These are phyloP conservation scores for Camelina neglecta DNA, from an alignment of 345 rosid species.

Conservation along the genomic window DNA sequence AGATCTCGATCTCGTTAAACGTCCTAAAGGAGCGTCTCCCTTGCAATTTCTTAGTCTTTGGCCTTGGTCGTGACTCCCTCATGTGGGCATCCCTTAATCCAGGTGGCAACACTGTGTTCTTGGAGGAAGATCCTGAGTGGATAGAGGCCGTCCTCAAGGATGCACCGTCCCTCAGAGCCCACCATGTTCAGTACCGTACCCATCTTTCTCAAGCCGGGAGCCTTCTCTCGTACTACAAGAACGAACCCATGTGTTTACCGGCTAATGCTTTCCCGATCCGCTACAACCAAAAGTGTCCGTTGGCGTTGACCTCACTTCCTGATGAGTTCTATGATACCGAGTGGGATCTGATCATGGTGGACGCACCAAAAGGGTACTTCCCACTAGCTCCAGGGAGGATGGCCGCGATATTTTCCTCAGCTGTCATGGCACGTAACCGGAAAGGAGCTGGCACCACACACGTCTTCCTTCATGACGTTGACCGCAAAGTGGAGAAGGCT, in stretches of 20 bases:
- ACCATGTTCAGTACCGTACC: slow-evolving; percentile 71
- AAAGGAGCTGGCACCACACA: slow-evolving; percentile 73
- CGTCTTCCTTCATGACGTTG: slow-evolving; percentile 69
- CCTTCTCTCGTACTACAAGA: slow-evolving; percentile 51
- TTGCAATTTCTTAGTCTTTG: slow-evolving; percentile 75
- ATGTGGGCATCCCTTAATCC: slow-evolving; percentile 84
- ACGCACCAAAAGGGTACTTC: slow-evolving; percentile 81
- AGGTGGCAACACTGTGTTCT: slow-evolving; percentile 68
- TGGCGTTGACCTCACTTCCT: slow-evolving; percentile 73
- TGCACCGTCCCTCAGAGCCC: slow-evolving; percentile 58
- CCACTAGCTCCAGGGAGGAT: slow-evolving; percentile 75
- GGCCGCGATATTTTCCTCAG: slow-evolving; percentile 84
- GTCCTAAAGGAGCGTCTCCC: slow-evolving; percentile 57
- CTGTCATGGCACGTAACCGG: slow-evolving; percentile 75
- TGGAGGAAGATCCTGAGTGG: slow-evolving; percentile 80
- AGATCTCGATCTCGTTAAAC: slow-evolving; percentile 60
- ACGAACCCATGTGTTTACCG: slow-evolving; percentile 55
- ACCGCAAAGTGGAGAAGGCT: slow-evolving; percentile 68
- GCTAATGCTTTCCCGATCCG: slow-evolving; percentile 61
- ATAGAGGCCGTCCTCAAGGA: slow-evolving; percentile 53
- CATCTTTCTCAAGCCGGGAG: slow-evolving; percentile 55
- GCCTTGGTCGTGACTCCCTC: slow-evolving; percentile 73
- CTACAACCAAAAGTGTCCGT: slow-evolving; percentile 53
- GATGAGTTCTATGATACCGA: slow-evolving; percentile 75
- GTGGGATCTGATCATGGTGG: slow-evolving; percentile 92